Evolutionary conservation across 2,329 filamentous ascomycete species (phyloP).

Genomic region (Endothia cerciana): DNA sequence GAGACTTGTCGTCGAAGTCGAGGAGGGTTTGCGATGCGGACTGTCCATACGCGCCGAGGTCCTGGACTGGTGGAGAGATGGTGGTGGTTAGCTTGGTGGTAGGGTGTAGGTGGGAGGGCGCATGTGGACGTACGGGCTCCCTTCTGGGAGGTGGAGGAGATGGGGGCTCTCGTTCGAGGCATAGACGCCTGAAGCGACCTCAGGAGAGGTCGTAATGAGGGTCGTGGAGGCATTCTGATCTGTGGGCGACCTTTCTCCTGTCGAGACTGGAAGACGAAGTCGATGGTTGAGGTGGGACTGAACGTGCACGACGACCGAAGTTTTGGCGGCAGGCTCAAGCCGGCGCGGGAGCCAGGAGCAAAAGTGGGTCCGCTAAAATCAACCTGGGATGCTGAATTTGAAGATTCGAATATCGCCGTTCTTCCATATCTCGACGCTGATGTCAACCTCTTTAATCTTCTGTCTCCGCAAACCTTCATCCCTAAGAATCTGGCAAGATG

Average conservation of each 20-base stretch:
- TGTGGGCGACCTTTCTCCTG: neutral
- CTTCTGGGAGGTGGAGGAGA: constrained; percentile 26
- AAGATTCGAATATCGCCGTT: constrained; percentile 29
- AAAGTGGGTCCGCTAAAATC: constrained; percentile 19
- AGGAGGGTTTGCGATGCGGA: constrained; percentile 19
- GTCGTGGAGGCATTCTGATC: constrained; percentile 27
- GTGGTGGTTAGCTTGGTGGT: constrained; percentile 4
- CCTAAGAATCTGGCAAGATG: constrained; percentile 58
- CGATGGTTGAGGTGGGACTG: neutral
- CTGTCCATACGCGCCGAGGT: constrained; percentile 1
- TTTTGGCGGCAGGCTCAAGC: constrained; percentile 25
- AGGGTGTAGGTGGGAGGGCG: neutral
- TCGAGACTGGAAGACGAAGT: neutral
- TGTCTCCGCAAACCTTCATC: neutral
- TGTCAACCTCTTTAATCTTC: constrained; percentile 22
- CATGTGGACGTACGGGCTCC: constrained; percentile 19
- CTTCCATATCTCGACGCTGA: constrained; percentile 6
- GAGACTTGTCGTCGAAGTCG: constrained; percentile 18
- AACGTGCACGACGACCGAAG: constrained; percentile 10
- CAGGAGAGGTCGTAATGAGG: constrained; percentile 25
- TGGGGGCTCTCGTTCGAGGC: constrained; percentile 24
- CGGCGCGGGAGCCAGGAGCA: constrained; percentile 3
- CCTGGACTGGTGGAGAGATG: constrained; percentile 16
- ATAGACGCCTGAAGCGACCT: constrained; percentile 31
- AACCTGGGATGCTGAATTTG: constrained; percentile 16